phyloP scores from a whole-genome alignment of 2,329 filamentous ascomycete species.

The Teratosphaeria gauchensis region DNA sequence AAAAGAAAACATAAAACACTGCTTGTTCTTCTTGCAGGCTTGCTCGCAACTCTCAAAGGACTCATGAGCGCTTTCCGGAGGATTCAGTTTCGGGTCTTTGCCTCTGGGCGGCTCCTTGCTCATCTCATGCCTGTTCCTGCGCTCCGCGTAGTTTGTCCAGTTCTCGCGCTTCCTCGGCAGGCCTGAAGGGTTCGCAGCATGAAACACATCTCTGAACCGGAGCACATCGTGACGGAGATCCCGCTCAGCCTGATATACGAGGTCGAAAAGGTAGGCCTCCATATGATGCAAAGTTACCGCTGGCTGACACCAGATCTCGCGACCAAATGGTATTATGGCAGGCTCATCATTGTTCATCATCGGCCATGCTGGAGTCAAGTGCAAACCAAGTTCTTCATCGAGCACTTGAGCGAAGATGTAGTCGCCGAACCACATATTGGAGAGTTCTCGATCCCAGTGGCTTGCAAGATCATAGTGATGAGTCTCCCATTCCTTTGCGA shows the following conservation, averaged over 20 bases:
- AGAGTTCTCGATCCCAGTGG: conserved; percentile 14
- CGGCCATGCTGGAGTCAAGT: conserved; percentile 12
- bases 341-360: conserved; percentile 16
- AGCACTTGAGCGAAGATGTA: conserved; percentile 16
- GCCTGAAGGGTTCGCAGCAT: conserved; percentile 5
- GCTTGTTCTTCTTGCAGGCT: conserved; percentile 8
- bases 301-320: conserved; percentile 17
- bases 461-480: conserved; percentile 8
- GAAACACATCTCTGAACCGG: conserved; percentile 8
- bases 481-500: conserved; percentile 9
- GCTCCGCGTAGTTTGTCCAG: conserved; percentile 14
- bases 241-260: conserved; percentile 11
- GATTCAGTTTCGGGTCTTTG: conserved; percentile 1
- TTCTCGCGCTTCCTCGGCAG: conserved; percentile 1
- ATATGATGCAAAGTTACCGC: conserved; percentile 19
- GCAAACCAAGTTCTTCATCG: conserved; percentile 13
- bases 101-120: background rate
- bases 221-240: background rate
- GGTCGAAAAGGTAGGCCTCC: conserved; percentile 8
- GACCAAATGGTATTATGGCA: conserved; percentile 8
- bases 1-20: conserved; percentile 14
- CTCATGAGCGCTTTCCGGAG: conserved; percentile 3
- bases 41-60: conserved; percentile 7
- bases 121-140: conserved; percentile 2
- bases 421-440: conserved; percentile 17